A percentile compares a stretch with the other conserved stretches of the same genome.
Evolutionary conservation across 352 stramenopile species (phyloP).

Genomic region (Phytophthora pisi): DNA sequence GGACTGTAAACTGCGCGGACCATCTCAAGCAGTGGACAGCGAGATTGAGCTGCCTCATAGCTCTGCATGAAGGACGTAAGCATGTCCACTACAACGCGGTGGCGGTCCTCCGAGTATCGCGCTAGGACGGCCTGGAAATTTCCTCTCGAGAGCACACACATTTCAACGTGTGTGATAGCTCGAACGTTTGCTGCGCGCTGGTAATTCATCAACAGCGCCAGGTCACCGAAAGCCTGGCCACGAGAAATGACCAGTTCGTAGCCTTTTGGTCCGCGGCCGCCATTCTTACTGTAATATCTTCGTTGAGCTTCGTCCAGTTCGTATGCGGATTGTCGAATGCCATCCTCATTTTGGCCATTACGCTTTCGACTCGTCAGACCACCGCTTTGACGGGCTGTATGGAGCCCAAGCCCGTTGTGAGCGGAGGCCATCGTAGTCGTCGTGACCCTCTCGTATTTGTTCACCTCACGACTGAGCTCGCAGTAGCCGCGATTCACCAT

Average conservation of each 20-base stretch:
- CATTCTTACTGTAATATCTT: constrained; percentile 3
- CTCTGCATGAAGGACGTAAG: constrained; percentile 27
- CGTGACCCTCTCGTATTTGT: constrained; percentile 33
- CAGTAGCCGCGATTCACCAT: constrained; percentile 62
- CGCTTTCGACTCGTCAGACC: background rate
- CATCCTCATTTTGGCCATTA: background rate
- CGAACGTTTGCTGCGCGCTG: constrained; percentile 36
- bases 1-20: constrained; percentile 17
- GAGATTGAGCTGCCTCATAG: constrained; percentile 13
- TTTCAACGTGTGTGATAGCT: constrained; percentile 49
- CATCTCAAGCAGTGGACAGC: constrained; percentile 21
- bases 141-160: constrained; percentile 41
- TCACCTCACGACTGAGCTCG: constrained; percentile 27
- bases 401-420: background rate
- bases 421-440: constrained; percentile 19
- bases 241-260: constrained; percentile 10
- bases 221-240: constrained; percentile 45
- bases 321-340: constrained; percentile 3
- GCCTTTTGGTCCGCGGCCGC: background rate
- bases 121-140: constrained; percentile 40
- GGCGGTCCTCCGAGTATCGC: constrained; percentile 32
- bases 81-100: constrained; percentile 22
- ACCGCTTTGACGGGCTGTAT: background rate
- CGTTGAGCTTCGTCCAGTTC: constrained; percentile 6
- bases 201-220: constrained; percentile 54